phyloP scores from a whole-genome alignment of 805 yeast species.

The Hanseniaspora nectarophila region DNA sequence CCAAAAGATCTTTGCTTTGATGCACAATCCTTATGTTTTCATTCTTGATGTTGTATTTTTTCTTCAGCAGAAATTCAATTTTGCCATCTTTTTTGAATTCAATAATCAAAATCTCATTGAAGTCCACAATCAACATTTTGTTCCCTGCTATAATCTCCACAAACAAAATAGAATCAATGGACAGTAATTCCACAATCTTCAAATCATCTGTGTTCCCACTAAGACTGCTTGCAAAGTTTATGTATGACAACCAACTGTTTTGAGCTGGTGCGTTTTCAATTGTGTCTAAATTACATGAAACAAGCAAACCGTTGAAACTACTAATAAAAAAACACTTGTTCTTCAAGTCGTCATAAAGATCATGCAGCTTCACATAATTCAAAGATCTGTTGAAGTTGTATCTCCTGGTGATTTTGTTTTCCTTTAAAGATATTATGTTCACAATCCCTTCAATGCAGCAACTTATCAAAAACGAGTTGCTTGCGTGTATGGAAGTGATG shows the following conservation, averaged over 20 bases:
- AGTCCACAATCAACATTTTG: not conserved
- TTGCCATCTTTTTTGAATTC: not conserved
- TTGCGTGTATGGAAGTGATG: not conserved
- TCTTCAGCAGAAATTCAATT: not conserved
- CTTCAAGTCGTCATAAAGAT: not conserved
- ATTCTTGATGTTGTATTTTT: not conserved
- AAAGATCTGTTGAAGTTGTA: slow-evolving; percentile 11
- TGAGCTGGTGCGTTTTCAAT: not conserved
- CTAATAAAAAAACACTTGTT: slow-evolving; percentile 12
- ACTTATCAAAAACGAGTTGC: not conserved
- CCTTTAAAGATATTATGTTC: not conserved
- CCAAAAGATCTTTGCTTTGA: not conserved
- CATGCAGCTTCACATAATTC: slow-evolving; percentile 11
- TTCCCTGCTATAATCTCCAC: not conserved
- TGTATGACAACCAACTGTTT: slow-evolving; percentile 9
- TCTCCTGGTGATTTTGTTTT: not conserved
- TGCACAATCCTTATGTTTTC: not conserved
- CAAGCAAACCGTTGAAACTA: slow-evolving; percentile 9
- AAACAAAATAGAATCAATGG: slow-evolving; percentile 6
- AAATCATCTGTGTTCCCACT: slow-evolving; percentile 6
- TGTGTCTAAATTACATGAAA: slow-evolving; percentile 7
- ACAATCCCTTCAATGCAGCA: not conserved
- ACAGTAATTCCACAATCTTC: not conserved
- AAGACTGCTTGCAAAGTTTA: not conserved
- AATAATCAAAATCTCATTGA: not conserved